Conservation (phyloP, 345 rosid genomes). For the Eucalyptus tenuipes region DNA sequence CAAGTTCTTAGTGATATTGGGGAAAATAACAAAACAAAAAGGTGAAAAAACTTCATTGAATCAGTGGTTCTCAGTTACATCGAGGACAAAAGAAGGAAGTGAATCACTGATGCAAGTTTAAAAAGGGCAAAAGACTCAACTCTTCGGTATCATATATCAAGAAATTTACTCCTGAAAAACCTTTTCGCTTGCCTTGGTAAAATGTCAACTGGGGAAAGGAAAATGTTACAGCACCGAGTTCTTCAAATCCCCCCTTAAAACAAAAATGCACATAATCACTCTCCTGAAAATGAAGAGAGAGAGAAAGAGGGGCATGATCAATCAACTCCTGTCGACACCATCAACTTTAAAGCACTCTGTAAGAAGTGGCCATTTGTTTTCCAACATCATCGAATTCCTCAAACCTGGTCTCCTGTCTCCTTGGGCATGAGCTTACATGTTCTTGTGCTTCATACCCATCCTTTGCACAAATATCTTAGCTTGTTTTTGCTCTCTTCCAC, state of each 20-base stretch:
- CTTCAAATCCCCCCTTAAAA: background rate
- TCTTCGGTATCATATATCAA: background rate
- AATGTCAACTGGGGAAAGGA: background rate
- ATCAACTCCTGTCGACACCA: background rate
- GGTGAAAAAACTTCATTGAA: background rate
- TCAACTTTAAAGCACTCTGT: background rate
- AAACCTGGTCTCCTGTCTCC: background rate
- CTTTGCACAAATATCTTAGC: background rate
- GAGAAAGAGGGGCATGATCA: background rate
- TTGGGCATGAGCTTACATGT: background rate
- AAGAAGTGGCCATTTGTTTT: background rate
- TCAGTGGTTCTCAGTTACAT: background rate
- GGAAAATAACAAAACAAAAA: background rate
- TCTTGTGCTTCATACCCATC: background rate
- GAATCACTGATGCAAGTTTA: background rate
- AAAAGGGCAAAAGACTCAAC: background rate
- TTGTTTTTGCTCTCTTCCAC: conserved; percentile 89
- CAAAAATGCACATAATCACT: background rate
- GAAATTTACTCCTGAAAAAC: background rate
- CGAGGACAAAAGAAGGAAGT: background rate
- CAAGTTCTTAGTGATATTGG: background rate
- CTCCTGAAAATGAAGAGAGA: background rate
- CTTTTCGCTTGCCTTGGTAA: background rate
- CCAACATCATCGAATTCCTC: background rate
- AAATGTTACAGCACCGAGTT: background rate